These are phyloP conservation scores for Syzygium malaccense DNA, from an alignment of 441 rosid genomes.

Conservation along the genomic window DNA sequence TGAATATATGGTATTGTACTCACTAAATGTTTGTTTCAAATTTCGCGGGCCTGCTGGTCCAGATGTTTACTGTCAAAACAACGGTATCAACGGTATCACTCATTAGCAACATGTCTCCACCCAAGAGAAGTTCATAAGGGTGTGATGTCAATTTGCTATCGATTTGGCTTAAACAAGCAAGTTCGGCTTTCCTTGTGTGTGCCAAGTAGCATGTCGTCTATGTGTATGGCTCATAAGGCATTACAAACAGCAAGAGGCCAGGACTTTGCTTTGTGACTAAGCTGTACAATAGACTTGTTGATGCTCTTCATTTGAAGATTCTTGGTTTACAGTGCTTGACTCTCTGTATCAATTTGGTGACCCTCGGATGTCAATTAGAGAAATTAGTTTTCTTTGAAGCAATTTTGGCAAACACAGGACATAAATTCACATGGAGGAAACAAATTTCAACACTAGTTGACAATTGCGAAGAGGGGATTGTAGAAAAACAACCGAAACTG, in stretches of 20 bases:
- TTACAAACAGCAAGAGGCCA: not conserved
- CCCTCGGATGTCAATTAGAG: not conserved
- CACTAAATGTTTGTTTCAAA: not conserved
- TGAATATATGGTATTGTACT: not conserved
- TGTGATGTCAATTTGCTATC: not conserved
- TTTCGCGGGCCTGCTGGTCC: slow-evolving; percentile 43
- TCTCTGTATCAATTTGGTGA: not conserved
- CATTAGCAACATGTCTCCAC: slow-evolving; percentile 68
- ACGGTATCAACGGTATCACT: slow-evolving; percentile 40
- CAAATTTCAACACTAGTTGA: not conserved
- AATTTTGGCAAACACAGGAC: not conserved
- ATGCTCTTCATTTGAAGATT: not conserved
- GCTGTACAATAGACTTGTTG: not conserved
- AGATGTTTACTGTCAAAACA: slow-evolving; percentile 31
- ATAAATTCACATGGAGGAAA: not conserved
- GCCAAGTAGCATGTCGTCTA: not conserved
- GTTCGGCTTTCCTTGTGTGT: not conserved
- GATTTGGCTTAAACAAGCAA: not conserved
- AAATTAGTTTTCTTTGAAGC: not conserved
- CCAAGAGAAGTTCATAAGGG: slow-evolving; percentile 38
- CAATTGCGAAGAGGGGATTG: not conserved
- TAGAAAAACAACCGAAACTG: not conserved
- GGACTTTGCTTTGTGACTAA: not conserved
- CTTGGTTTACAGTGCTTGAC: not conserved
- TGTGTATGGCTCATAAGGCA: not conserved